Evolutionary conservation across 257 asterid genomes (phyloP), one percentile per base, ranked within the genome.

Genomic region (Paraleonurus japonicus): DNA sequence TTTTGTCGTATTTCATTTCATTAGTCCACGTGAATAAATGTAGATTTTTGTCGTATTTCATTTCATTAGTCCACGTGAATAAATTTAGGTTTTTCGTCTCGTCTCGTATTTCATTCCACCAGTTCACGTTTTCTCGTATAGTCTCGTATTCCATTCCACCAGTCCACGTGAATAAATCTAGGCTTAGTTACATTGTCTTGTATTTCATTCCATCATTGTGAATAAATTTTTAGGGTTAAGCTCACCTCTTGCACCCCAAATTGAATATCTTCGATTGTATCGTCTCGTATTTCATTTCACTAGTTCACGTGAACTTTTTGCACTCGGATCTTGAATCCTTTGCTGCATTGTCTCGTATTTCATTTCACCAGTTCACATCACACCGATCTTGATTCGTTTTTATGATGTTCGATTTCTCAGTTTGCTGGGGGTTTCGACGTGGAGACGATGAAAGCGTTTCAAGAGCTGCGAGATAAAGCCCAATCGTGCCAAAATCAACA

Each of bases 341-440:
- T 47, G 19, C 8, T 47, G 54, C 54, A 47, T n/a, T 47, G 20
- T 24, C 37, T 57, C 63, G 63, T 54, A 20, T 24, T 71, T 3
- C 10, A 16, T 24, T 71, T 3, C 10, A 16, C 3, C 32, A 43
- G 1, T 59, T 2, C 62, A 55, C 16, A 23, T 5, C n/a, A 15
- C 48, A 19, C 20, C 20, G 20, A 13, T 45, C 7, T n/a, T 45
- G 20, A 45, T 15, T 45, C 2, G 27, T 50, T 9, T 23, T 26
- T 4, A 4, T 48, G 16, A 4, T 11, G 63, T 50, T 20, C 2
- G 35, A 2, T 45, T 63, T 64, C 26, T n/a, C 84, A 95, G 99
- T 95, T 95, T 83, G 99, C 99, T 1, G 96, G 98, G 0, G 99
- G 99, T 6, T 95, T 92, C 58, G 98, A 95, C 35, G 94, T 79